These are phyloP conservation scores for Trichothecium sympodiale DNA, from an alignment of 2,329 filamentous ascomycete genomes.

Conservation along the genomic window DNA sequence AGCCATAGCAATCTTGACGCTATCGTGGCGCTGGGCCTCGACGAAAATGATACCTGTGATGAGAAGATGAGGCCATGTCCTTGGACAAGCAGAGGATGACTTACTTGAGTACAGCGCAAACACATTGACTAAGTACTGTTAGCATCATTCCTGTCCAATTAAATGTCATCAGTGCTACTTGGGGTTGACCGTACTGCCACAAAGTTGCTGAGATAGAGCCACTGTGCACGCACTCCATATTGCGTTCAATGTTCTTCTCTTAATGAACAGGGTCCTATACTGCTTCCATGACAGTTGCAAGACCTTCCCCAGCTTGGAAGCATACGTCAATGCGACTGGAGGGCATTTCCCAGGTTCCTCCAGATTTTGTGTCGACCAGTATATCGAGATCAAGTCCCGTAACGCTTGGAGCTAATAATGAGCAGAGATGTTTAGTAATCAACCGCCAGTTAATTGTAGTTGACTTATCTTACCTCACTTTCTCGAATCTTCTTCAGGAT, in stretches of 20 bases:
- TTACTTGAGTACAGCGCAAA: slow-evolving; percentile 33
- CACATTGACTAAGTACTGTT: slow-evolving; percentile 21
- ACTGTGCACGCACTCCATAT: slow-evolving; percentile 15
- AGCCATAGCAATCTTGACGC: slow-evolving; percentile 11
- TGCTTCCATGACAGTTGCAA: slow-evolving; percentile 9
- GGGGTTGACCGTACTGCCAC: slow-evolving; percentile 6
- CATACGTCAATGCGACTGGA: background rate
- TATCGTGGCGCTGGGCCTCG: no score
- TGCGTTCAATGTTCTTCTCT: slow-evolving; percentile 9
- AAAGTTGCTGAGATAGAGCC: slow-evolving; percentile 16
- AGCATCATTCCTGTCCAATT: background rate
- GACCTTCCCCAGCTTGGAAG: background rate
- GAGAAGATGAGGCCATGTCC: no score
- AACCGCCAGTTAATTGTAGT: no score
- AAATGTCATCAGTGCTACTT: background rate
- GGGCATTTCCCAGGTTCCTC: no score
- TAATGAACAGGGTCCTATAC: slow-evolving; percentile 8
- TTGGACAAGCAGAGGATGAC: background rate
- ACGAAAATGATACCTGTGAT: slow-evolving; percentile 9
- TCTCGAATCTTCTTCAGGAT: slow-evolving; percentile 21
- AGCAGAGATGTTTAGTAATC: no score
- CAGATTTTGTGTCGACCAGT: slow-evolving; percentile 8
- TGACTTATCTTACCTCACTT: slow-evolving; percentile 12
- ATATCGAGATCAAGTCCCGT: slow-evolving; percentile 24
- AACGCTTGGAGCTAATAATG: slow-evolving; percentile 21